These are phyloP conservation scores for Fusarium buharicum DNA, from an alignment of 2,329 filamentous ascomycete genomes.

Conservation along the genomic window DNA sequence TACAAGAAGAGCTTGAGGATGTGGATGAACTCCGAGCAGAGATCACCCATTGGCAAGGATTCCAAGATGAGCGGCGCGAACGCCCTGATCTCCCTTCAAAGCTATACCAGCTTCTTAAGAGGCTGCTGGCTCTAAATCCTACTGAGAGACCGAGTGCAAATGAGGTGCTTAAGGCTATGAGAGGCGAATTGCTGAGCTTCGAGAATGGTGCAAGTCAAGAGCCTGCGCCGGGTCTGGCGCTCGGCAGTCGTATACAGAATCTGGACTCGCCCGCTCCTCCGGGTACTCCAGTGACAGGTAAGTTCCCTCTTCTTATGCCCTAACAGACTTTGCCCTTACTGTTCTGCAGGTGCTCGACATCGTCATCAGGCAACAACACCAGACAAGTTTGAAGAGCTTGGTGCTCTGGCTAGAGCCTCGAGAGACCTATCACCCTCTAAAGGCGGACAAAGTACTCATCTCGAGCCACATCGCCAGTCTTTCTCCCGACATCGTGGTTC, in stretches of 20 bases:
- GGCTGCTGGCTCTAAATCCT: conserved; percentile 81
- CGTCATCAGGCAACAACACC: conserved; percentile 32
- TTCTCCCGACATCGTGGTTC: conserved; percentile 33
- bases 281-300: conserved; percentile 61
- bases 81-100: conserved; percentile 86
- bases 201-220: conserved; percentile 55
- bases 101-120: conserved; percentile 85
- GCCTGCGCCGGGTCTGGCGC: conserved; percentile 52
- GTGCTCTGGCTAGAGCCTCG: conserved; percentile 26
- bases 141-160: conserved; percentile 81
- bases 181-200: conserved; percentile 66
- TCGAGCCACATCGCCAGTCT: conserved; percentile 23
- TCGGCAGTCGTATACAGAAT: conserved; percentile 63
- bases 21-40: conserved; percentile 85
- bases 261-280: conserved; percentile 64
- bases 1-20: conserved; percentile 93
- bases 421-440: conserved; percentile 36
- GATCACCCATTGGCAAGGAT: conserved; percentile 88
- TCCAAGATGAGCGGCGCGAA: conserved; percentile 78
- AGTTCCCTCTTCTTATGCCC: conserved; percentile 21
- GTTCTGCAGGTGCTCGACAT: conserved; percentile 47
- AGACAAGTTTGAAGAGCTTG: conserved; percentile 44
- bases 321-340: conserved; percentile 48
- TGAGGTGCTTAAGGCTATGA: conserved; percentile 83
- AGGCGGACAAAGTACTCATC: conserved; percentile 13